Percentiles rank a stretch among this genome's conserved stretches.
Conservation (phyloP, 2,329 filamentous ascomycete genomes). For the Gyromitra esculenta region DNA sequence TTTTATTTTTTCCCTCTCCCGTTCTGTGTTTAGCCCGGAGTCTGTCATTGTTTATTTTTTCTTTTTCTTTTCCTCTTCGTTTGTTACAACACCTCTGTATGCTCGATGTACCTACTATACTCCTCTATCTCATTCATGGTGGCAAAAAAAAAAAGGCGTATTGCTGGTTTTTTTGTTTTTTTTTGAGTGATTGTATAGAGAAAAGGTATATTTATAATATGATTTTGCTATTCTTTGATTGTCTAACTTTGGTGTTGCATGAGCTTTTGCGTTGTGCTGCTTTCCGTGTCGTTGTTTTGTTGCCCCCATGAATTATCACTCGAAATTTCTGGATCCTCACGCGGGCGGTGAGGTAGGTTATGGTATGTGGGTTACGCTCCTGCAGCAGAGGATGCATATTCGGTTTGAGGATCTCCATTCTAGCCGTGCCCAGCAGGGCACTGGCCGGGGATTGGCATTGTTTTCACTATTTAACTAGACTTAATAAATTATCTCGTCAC, state of each 20-base stretch:
- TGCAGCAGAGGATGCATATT: too few species aligned
- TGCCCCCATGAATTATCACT: background rate
- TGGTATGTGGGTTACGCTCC: too few species aligned
- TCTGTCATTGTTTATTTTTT: background rate
- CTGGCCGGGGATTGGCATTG: too few species aligned
- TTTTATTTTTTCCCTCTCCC: background rate
- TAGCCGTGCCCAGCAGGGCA: too few species aligned
- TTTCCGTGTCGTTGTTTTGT: background rate
- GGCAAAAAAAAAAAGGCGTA: constrained; percentile 19
- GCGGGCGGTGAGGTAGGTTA: too few species aligned
- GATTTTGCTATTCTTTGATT: background rate
- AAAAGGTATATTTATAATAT: constrained; percentile 14
- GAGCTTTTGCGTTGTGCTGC: background rate
- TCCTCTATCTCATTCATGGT: constrained; percentile 38
- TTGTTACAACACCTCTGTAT: background rate
- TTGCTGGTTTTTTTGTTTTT: constrained; percentile 7
- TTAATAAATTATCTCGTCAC: background rate
- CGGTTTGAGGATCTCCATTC: too few species aligned
- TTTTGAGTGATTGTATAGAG: constrained; percentile 32
- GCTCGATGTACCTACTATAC: constrained; percentile 20
- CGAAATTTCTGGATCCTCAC: background rate
- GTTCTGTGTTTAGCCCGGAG: constrained; percentile 7
- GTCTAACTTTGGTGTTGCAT: background rate
- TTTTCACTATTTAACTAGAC: background rate
- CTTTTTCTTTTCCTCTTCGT: background rate